Evolutionary conservation across 768 basidiomycete species (phyloP), one percentile per base, ranked within the genome.

Genomic region (Leccinellum rugosiceps): DNA sequence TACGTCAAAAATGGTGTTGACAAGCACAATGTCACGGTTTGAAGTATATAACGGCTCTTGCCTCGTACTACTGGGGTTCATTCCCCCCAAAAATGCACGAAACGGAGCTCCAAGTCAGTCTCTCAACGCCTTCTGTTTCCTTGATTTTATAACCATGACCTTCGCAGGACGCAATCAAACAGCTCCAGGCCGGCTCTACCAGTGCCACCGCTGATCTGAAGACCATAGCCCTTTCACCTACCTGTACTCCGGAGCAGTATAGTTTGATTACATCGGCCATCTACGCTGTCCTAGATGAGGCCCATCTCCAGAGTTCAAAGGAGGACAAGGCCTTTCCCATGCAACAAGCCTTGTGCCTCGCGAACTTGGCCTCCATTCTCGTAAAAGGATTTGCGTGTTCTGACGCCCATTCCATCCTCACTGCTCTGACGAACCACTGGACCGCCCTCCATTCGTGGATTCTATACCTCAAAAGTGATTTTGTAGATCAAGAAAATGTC

Each of bases 111-210:
- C 50, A 62, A n/a, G 63, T 70, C 21, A 51, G 60, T 59, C 19
- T 19, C 2, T 14, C 4, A 13, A 31, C 26, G 2, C 23, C 3
- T 25, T 49, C n/a, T 45, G 2, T 32, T 46, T 49, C 46, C 0
- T 43, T 43, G n/a, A 43, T 43, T 11, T 11, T 19, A 58, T 32
- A 45, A 26, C 3, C 32, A 15, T 50, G 19, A 21, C 32, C 55
- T 2, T 51, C 10, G n/a, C 49, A 69, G 68, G 50, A 58, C 34
- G 56, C 56, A 9, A 53, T 72, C 47, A 53, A 53, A 31, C 59
- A 60, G 17, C 67, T 70, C n/a, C 58, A 50, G 30, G 58, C 53
- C 15, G 71, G 69, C 11, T 72, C 69, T 7, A 19, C 50, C 34
- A 41, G 23, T 19, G 67, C 69, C 19, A 55, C 62, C 14, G 46